A percentile compares a stretch with the other conserved stretches of the same genome.
These are phyloP conservation scores for Leptomonas pyrrhocoris DNA, from an alignment of 208 protist species.

Conservation along the genomic window DNA sequence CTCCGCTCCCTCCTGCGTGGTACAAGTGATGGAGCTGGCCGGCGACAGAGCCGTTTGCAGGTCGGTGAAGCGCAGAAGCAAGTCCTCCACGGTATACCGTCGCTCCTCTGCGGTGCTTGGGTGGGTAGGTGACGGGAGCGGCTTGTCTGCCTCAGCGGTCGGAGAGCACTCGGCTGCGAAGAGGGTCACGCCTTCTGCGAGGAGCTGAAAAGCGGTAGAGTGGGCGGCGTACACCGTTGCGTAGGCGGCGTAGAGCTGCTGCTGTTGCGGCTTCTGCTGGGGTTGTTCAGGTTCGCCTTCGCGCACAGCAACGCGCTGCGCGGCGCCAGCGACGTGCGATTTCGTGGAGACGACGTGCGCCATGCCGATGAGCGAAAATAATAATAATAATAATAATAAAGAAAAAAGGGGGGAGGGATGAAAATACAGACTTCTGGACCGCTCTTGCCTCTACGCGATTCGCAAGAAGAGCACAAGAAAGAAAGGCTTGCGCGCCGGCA, in stretches of 20 bases:
- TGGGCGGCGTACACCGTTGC: constrained; percentile 10
- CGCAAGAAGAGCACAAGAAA: too few relatives aligned
- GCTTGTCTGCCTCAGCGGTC: not conserved
- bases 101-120: not conserved
- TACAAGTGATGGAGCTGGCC: not conserved
- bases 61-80: constrained; percentile 13
- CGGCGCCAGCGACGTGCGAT: not conserved
- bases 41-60: constrained; percentile 12
- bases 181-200: constrained; percentile 3
- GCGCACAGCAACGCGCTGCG: too few relatives aligned
- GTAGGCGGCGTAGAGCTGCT: constrained; percentile 18
- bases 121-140: not conserved
- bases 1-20: not conserved
- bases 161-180: constrained; percentile 4
- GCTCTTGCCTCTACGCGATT: too few relatives aligned
- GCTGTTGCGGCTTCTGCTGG: not conserved
- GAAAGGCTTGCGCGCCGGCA: too few relatives aligned
- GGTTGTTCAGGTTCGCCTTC: not conserved
- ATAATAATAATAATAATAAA: not conserved
- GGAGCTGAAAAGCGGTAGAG: constrained; percentile 3
- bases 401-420: not conserved
- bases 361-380: not conserved
- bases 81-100: not conserved
- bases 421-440: not conserved
- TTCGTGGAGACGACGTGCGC: not conserved